phyloP scores from a whole-genome alignment of 2,329 filamentous ascomycete genomes.

The Phyllachora maydis region DNA sequence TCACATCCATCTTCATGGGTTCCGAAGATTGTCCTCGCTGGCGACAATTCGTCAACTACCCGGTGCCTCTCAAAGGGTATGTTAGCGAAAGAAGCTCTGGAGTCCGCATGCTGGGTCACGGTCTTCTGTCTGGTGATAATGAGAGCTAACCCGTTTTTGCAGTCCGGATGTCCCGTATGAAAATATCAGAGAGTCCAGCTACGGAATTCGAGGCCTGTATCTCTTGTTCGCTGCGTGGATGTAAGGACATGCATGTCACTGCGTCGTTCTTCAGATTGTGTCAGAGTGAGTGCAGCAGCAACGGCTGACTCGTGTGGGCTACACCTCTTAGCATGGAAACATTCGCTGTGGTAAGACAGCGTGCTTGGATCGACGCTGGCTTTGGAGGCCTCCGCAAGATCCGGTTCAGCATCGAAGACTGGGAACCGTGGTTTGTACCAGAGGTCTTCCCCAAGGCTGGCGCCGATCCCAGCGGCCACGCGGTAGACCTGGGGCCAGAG shows the following conservation, averaged over 20 bases:
- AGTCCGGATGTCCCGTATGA: constrained; percentile 20
- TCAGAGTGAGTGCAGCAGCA: not conserved
- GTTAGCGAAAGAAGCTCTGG: constrained; percentile 2
- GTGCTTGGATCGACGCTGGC: constrained; percentile 42
- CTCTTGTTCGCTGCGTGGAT: constrained; percentile 30
- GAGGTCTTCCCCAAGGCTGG: constrained; percentile 18
- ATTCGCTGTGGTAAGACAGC: constrained; percentile 27
- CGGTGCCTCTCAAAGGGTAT: constrained; percentile 14
- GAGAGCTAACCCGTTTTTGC: not conserved
- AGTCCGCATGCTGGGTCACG: not conserved
- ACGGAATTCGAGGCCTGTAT: constrained; percentile 31
- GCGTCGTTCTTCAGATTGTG: too few species aligned
- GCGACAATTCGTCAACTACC: constrained; percentile 18
- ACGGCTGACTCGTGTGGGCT: too few species aligned
- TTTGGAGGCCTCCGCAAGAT: constrained; percentile 36
- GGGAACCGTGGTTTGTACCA: constrained; percentile 23
- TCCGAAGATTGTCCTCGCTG: too few species aligned
- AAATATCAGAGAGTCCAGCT: constrained; percentile 27
- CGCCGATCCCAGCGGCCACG: constrained; percentile 23
- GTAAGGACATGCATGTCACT: too few species aligned
- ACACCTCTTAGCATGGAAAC: constrained; percentile 25
- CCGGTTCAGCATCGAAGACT: constrained; percentile 26
- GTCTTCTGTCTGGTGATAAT: not conserved
- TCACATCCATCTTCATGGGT: too few species aligned
- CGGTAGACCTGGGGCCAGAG: too few species aligned